Conservation (phyloP, 768 basidiomycete species). For the Serpula lacrymans region DNA sequence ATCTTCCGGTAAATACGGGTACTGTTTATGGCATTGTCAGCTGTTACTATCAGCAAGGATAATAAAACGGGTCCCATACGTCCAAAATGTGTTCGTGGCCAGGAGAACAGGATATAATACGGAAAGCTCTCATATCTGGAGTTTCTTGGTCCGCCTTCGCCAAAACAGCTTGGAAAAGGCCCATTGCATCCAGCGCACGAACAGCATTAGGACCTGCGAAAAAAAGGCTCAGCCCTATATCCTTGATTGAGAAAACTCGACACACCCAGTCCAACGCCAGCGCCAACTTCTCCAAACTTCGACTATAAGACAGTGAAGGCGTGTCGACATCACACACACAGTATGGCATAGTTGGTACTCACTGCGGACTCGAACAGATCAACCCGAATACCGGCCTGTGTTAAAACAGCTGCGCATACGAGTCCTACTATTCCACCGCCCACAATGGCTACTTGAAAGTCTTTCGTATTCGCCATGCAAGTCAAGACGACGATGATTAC, state of each 20-base stretch:
- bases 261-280: slow-evolving; percentile 51
- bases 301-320: slow-evolving; percentile 25
- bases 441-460: slow-evolving; percentile 49
- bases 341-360: slow-evolving; percentile 7
- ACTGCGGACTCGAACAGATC: slow-evolving; percentile 55
- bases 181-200: slow-evolving; percentile 41
- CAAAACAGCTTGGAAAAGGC: slow-evolving; percentile 42
- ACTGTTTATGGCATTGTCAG: slow-evolving; percentile 19
- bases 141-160: slow-evolving; percentile 30
- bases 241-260: background rate
- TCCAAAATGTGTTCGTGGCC: slow-evolving; percentile 43
- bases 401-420: slow-evolving; percentile 43
- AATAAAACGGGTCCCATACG: slow-evolving; percentile 24
- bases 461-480: slow-evolving; percentile 25
- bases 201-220: slow-evolving; percentile 48
- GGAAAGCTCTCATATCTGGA: slow-evolving; percentile 31
- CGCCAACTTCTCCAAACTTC: slow-evolving; percentile 50
- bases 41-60: background rate
- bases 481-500: too few relatives aligned
- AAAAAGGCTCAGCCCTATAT: too few relatives aligned
- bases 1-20: slow-evolving; percentile 30
- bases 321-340: background rate
- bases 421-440: slow-evolving; percentile 57
- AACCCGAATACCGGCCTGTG: slow-evolving; percentile 39
- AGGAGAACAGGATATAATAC: slow-evolving; percentile 40